Evolutionary conservation across 2,329 filamentous ascomycete genomes (phyloP).

Genomic region (Penicillium sp.): DNA sequence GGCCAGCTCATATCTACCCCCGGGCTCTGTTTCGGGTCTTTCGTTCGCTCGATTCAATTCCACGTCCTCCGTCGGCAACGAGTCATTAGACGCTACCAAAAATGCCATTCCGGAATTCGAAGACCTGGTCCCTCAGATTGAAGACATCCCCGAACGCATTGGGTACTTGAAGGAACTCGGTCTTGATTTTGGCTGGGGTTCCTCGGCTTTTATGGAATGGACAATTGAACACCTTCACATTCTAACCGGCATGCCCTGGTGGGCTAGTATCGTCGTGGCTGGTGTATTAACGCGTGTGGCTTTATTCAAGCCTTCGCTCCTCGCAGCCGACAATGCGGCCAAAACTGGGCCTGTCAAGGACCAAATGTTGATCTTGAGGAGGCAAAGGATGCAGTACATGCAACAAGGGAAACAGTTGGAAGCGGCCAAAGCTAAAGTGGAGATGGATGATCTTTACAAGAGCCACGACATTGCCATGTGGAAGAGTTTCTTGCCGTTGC

Average conservation of each 20-base stretch:
- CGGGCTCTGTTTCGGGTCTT: conserved; percentile 20
- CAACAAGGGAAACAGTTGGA: conserved; percentile 44
- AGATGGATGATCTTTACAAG: conserved; percentile 51
- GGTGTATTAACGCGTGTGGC: conserved; percentile 61
- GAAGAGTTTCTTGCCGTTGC: conserved; percentile 53
- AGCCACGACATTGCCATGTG: conserved; percentile 52
- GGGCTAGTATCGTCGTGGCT: conserved; percentile 65
- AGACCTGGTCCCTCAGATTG: conserved; percentile 31
- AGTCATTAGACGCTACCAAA: conserved; percentile 4
- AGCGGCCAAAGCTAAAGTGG: conserved; percentile 44
- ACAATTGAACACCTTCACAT: conserved; percentile 79
- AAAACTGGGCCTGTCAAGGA: conserved; percentile 55
- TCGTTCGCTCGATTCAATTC: conserved; percentile 37
- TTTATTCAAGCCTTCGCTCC: conserved; percentile 64
- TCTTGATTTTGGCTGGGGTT: conserved; percentile 81
- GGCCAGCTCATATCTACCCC: conserved; percentile 7
- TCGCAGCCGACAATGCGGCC: conserved; percentile 59
- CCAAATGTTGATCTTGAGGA: conserved; percentile 47
- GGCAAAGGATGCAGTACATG: conserved; percentile 41
- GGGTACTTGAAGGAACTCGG: conserved; percentile 81
- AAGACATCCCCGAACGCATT: conserved; percentile 66
- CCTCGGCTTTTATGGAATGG: conserved; percentile 70
- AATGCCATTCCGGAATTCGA: conserved; percentile 16
- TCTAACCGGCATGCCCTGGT: conserved; percentile 73
- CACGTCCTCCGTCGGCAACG: conserved; percentile 22